Percentiles rank a stretch among this genome's conserved stretches.
Evolutionary conservation across 169 alveolate genomes (phyloP).

Genomic region (Eimeria sp.): DNA sequence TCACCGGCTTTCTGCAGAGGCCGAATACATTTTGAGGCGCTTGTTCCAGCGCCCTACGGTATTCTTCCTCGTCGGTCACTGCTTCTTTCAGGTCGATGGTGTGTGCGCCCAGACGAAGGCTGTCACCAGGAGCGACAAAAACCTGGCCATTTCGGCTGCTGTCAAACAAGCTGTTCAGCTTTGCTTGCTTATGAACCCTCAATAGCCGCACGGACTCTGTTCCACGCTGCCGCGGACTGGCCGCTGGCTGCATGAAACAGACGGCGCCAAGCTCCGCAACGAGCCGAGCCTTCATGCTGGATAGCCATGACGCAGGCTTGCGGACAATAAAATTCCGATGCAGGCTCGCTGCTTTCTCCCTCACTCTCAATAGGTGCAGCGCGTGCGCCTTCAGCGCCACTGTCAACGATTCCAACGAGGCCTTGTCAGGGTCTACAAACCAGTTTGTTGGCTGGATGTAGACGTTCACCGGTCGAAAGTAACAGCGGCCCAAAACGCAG

Average conservation of each 20-base stretch:
- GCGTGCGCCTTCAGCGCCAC: slow-evolving; percentile 13
- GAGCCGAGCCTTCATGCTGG: slow-evolving; percentile 41
- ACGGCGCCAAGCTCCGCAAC: slow-evolving; percentile 44
- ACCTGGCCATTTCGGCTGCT: slow-evolving; percentile 4
- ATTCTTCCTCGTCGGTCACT: slow-evolving; percentile 12
- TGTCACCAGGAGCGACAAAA: neutral
- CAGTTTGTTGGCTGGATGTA: slow-evolving; percentile 62
- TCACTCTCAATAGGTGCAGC: neutral
- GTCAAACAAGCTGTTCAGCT: slow-evolving; percentile 25
- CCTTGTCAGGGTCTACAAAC: slow-evolving; percentile 59
- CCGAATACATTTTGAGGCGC: slow-evolving; percentile 56
- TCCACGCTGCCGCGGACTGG: neutral
- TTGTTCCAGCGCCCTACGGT: neutral
- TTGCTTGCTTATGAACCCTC: slow-evolving; percentile 31
- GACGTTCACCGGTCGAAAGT: slow-evolving; percentile 25
- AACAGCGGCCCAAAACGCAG: neutral
- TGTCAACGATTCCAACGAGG: slow-evolving; percentile 30
- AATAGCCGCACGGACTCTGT: slow-evolving; percentile 1
- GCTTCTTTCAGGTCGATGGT: neutral
- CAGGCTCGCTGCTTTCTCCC: slow-evolving; percentile 11
- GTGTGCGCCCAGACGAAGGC: neutral
- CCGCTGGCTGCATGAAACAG: slow-evolving; percentile 50
- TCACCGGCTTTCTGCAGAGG: slow-evolving; percentile 58
- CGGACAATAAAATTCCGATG: slow-evolving; percentile 37
- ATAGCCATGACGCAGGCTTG: slow-evolving; percentile 23